phyloP scores from a whole-genome alignment of 306 rosid genomes.

The Vigna trinervia region DNA sequence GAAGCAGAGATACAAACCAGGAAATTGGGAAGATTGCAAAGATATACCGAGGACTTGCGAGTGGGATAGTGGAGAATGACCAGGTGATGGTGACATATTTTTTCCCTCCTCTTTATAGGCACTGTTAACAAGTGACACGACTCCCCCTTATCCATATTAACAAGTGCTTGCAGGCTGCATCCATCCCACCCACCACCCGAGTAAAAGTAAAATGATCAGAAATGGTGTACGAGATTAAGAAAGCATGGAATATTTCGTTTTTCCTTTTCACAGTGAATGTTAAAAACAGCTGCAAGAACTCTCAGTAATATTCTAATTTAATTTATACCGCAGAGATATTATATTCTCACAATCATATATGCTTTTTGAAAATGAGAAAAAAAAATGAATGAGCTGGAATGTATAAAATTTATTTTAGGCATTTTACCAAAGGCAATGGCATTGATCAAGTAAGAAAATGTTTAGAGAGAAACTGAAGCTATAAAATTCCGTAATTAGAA shows the following conservation, averaged over 20 bases:
- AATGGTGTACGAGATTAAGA: neutral
- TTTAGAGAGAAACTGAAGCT: slow-evolving; percentile 8
- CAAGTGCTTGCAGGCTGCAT: neutral
- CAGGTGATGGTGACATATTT: slow-evolving; percentile 54
- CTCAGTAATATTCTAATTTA: neutral
- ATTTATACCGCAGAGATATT: neutral
- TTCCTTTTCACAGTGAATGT: slow-evolving; percentile 5
- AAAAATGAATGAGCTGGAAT: neutral
- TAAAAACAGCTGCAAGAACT: neutral
- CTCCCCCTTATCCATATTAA: too few relatives aligned
- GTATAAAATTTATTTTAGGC: neutral
- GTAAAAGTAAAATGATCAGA: neutral
- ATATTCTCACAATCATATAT: neutral
- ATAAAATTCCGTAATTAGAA: neutral
- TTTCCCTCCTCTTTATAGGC: neutral
- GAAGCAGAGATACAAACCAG: slow-evolving; percentile 55
- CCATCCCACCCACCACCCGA: neutral
- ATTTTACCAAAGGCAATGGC: neutral
- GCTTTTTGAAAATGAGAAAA: neutral
- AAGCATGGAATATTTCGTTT: neutral
- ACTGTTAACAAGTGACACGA: neutral
- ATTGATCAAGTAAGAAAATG: neutral
- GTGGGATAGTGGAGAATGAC: slow-evolving; percentile 73
- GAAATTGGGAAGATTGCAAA: slow-evolving; percentile 77
- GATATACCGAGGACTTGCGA: slow-evolving; percentile 79